Evolutionary conservation across 495 filamentous ascomycete genomes (phyloP), one percentile per base, ranked within the genome.

Genomic region (Lophiostoma macrostomum): DNA sequence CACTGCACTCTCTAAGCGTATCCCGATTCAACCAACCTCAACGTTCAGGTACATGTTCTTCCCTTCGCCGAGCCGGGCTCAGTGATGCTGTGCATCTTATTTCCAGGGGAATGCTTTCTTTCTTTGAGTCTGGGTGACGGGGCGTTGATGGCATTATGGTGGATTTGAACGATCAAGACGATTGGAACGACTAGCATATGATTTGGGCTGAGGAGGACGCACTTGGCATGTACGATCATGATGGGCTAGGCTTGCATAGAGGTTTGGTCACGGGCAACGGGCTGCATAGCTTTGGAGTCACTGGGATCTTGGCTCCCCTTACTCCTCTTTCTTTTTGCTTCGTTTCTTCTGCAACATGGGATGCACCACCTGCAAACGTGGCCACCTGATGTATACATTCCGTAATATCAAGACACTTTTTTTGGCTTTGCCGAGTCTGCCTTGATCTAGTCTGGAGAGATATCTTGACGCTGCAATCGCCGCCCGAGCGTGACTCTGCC

Each of bases 161-260:
- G 36, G 12, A 12, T 29, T 45, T 24, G 52, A 19, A 46, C 30
- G 47, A 29, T 27, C 12, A 28, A 43, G 32, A 56, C 30, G 38
- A 32, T 19, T 47, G 38, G 46, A 23, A 52, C 38, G 3, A 40
- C 14, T 22, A 38, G 56, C 40, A 48, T 44, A 32, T 46, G 25
- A 48, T 5, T 3, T 4, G 19, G 35, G 19, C 35, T 25, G 16
- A 23, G 36, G 43, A 49, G 24, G 49, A 11, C 28, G 22, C 32
- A 10, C 27, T 46, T 39, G 30, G 51, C 50, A 22, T 56, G 58
- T 52, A 57, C 45, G 41, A 62, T 48, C 28, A 57, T 30, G 46
- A 51, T 40, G 47, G 42, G 24, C 14, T n/a, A n/a, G n/a, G n/a
- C n/a, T n/a, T n/a, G n/a, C n/a, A n/a, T n/a, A n/a, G n/a, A n/a